Base-by-base conservation (phyloP, 1,284 basidiomycete genomes). In the Xerocomus minutiporus region DNA sequence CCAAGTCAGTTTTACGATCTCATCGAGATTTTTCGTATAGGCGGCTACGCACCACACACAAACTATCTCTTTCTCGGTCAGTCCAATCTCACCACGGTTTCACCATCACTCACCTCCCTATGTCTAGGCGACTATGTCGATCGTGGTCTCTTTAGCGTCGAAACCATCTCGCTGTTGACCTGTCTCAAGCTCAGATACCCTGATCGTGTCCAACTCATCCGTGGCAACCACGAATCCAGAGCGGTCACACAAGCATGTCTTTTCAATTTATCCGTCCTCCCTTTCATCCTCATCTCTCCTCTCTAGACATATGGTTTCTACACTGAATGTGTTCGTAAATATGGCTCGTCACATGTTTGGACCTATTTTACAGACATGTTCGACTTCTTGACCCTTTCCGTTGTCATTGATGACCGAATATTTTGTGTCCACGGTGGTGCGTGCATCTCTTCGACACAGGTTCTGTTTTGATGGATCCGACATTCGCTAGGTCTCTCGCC, bases 311-410 rank as follows among this genome's bases (percentile, higher is more conserved):
- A 99, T 68, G 97, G 97, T 13, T 99, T 99, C 76, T 99, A 99
- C 73, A 91, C 93, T 32, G 97, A 99, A 79, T 99, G 97, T 67
- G 86, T 94, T 40, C 83, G 96, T 47, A 99, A 99, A 75, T 99
- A 99, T 67, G 96, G 95, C 53, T 88, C 90, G 3, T 86, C 94
- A 26, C 90, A 92, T 62, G 96, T 98, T 38, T 99, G 97, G 97
- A 95, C 93, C 36, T 98, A 98, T 72, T 99, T 99, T 67, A 99
- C 97, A 56, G 97, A 99, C 75, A 98, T 99, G 97, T 99, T 99
- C 72, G 97, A 99, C 78, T 99, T 96, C 73, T 74, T 99, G 59
- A 99, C 97, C 7, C 78, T 99, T 48, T 94, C 91, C 35, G 95
- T 97, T 53, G 96, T 99, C 55, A 98, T 99, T 65, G 97, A 99